phyloP scores from a whole-genome alignment of 1,284 basidiomycete species.

The Afroboletus lepidellus region DNA sequence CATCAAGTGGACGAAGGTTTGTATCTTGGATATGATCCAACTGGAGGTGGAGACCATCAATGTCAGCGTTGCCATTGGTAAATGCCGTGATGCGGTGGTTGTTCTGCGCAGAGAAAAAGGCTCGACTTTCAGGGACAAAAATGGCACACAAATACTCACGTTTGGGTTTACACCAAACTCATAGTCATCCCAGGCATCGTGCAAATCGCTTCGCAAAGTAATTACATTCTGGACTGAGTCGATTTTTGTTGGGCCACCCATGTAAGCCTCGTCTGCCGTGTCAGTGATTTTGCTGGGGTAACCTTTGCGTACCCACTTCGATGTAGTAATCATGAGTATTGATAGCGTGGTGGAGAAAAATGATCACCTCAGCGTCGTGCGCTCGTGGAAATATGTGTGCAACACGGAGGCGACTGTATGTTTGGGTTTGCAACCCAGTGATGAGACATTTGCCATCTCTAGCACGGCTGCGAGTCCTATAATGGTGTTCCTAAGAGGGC shows the following conservation, averaged over 20 bases:
- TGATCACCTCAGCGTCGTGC: neutral
- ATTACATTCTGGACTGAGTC: too few relatives aligned
- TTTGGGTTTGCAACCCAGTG: neutral
- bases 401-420: neutral
- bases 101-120: neutral
- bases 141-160: neutral
- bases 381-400: conserved; percentile 2
- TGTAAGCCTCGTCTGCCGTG: neutral
- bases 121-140: neutral
- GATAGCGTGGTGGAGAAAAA: neutral
- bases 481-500: neutral
- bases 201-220: too few relatives aligned
- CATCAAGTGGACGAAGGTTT: neutral
- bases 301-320: conserved; percentile 1
- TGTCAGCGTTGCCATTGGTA: neutral
- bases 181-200: too few relatives aligned
- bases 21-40: conserved; percentile 1
- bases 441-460: conserved; percentile 4
- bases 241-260: too few relatives aligned
- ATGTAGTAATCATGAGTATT: neutral
- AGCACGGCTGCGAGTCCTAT: neutral
- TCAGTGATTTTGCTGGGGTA: conserved; percentile 1
- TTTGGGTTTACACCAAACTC: too few relatives aligned
- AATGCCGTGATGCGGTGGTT: conserved; percentile 2
- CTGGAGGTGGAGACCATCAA: neutral